Evolutionary conservation across 2,329 filamentous ascomycete genomes (phyloP).

Genomic region (Trichophaea hybrida): DNA sequence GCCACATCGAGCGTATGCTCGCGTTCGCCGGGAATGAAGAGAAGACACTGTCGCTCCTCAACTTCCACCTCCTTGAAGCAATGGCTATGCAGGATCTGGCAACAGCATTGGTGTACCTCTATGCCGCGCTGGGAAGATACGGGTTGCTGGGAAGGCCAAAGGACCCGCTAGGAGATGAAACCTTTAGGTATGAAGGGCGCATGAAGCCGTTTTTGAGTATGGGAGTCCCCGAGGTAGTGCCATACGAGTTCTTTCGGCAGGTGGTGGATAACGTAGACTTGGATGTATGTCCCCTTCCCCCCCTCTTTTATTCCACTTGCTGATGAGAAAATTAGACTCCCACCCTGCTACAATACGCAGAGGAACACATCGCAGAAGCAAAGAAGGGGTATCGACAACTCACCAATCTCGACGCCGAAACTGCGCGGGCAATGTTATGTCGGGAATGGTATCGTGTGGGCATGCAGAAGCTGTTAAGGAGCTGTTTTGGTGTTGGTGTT

Average conservation of each 20-base stretch:
- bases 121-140: constrained; percentile 49
- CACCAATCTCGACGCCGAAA: constrained; percentile 38
- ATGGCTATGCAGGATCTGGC: constrained; percentile 45
- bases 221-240: constrained; percentile 51
- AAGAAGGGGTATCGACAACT: constrained; percentile 43
- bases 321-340: constrained; percentile 18
- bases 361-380: constrained; percentile 29
- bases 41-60: constrained; percentile 40
- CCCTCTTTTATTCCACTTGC: not conserved
- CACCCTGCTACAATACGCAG: constrained; percentile 30
- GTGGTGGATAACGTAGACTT: constrained; percentile 35
- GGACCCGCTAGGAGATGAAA: constrained; percentile 52
- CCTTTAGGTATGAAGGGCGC: constrained; percentile 62
- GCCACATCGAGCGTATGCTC: constrained; percentile 56
- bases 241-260: constrained; percentile 46
- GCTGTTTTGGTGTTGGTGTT: constrained; percentile 57
- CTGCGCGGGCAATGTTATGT: constrained; percentile 43
- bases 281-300: constrained; percentile 7
- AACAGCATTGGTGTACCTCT: constrained; percentile 41
- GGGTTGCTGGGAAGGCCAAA: constrained; percentile 38
- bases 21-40: constrained; percentile 24
- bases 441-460: constrained; percentile 46
- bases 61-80: constrained; percentile 49
- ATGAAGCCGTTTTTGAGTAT: constrained; percentile 71
- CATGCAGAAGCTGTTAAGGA: constrained; percentile 37